Evolutionary conservation across 208 protist species (phyloP), one percentile per base, ranked within the genome.

Genomic region (Trypanosomatidae sp.): DNA sequence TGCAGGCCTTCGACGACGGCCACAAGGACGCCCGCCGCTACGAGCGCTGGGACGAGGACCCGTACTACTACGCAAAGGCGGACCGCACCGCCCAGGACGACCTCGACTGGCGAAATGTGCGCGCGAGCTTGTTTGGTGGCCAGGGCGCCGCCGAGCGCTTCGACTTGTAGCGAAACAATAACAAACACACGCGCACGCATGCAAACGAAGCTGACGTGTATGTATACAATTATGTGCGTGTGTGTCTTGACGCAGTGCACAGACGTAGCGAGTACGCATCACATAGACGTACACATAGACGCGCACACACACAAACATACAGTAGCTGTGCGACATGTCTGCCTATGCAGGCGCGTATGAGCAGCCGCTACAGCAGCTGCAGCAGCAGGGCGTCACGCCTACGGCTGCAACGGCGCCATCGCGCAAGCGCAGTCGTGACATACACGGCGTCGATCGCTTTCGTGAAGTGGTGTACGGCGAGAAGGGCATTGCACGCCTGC

Each of bases 11-110:
- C 55, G 80, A 93, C 43, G 75, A 68, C 16, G 85, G 85, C 16
- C 88, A 85, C 58, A 71, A 88, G 51, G 85, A 93, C 35, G 85
- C 85, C 2, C 61, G 73, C 7, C 72, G 78, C 16, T 93, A 90
- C 50, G 77, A 88, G 50, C 79, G 85, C 7, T 93, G 85, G 81
- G 85, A 93, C 47, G 85, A 93, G 48, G 85, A 93, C 42, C 71
- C 85, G 21, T 93, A 93, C 58, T 76, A 77, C 53, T 93, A 71
- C 50, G 69, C 79, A 11, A 93, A 88, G 64, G 65, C 78, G 0
- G 83, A 92, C 44, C 78, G 83, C 33, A 76, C 70, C 5, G 75
- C 78, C 20, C 71, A 59, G 41, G 78, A 87, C 48, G 75, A 92
- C 56, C 84, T 83, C 54, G 86, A 79, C 61, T 84, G 83, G 44